Evolutionary conservation across 1,284 basidiomycete species (phyloP), one percentile per base, ranked within the genome.

Genomic region (Trichosporon asahii): DNA sequence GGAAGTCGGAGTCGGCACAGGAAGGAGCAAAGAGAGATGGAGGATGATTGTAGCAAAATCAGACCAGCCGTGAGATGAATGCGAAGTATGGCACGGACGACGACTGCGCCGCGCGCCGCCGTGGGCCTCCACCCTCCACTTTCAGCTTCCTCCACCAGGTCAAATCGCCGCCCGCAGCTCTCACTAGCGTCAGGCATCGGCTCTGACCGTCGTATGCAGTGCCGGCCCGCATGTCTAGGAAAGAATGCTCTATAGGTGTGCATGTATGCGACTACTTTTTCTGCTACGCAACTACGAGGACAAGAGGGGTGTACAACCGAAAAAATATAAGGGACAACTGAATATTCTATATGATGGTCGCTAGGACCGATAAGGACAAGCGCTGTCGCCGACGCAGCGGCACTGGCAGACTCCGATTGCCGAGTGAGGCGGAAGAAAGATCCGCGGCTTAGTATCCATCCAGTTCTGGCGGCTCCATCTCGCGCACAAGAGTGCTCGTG

Each of bases 371-470:
- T n/a, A 53, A n/a, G 49, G 49, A 53, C 49, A 53, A 11, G 49
- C n/a, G 14, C 35, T 12, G 35, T 53, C 49, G 49, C 23, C 11
- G 49, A 21, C 23, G 15, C 2, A 53, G 8, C 14, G 46, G n/a
- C 46, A n/a, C 5, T 49, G 46, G n/a, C 3, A 18, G 21, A 5
- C 46, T 6, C 7, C 7, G 18, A 23, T 9, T 3, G 21, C 49
- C 2, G 21, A 25, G 14, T 53, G 49, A 46, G 18, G 15, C n/a
- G 14, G 49, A 44, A 12, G 40, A 44, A 18, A 15, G 15, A 6
- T 44, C 23, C n/a, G 61, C 9, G n/a, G 6, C 31, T 44, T 71
- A 72, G 67, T 75, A 75, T 0, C 74, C 74, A 25, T 75, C 74
- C 6, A 75, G 73, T 49, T 70, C 70, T 12, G 68, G 72, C 9